Percentiles rank a stretch among this genome's conserved stretches.
phyloP scores from a whole-genome alignment of 2,329 filamentous ascomycete genomes.

The Neofusicoccum laricinum region DNA sequence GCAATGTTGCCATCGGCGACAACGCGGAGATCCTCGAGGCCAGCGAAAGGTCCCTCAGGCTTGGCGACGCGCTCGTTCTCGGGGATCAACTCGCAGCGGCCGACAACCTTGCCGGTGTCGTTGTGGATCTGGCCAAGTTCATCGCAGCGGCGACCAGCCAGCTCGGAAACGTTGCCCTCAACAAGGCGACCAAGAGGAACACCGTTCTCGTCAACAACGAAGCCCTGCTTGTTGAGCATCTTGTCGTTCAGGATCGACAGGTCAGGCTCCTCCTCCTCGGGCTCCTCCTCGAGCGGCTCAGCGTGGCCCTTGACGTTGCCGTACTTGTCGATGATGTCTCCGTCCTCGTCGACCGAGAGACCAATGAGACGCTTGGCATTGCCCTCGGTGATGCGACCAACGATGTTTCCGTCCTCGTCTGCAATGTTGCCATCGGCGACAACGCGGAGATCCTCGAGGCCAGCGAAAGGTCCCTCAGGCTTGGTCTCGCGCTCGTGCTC shows the following conservation, averaged over 20 bases:
- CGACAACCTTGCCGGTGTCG: conserved; percentile 67
- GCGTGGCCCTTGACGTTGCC: conserved; percentile 62
- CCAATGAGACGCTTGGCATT: conserved; percentile 60
- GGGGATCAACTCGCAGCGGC: conserved; percentile 65
- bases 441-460: conserved; percentile 48
- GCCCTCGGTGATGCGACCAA: conserved; percentile 56
- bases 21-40: conserved; percentile 48
- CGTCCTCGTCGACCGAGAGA: conserved; percentile 60
- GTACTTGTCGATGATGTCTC: conserved; percentile 60
- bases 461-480: conserved; percentile 51
- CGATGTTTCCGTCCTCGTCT: conserved; percentile 50
- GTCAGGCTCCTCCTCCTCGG: conserved; percentile 40
- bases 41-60: conserved; percentile 51
- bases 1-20: conserved; percentile 48
- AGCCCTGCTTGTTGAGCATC: conserved; percentile 50
- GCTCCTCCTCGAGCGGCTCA: conserved; percentile 52
- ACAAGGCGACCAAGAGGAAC: conserved; percentile 58
- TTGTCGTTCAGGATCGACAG: conserved; percentile 47
- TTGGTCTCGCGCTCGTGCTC: conserved; percentile 59
- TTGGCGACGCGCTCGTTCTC: conserved; percentile 59
- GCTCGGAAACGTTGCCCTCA: conserved; percentile 62
- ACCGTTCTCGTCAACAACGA: conserved; percentile 49
- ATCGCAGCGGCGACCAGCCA: conserved; percentile 68
- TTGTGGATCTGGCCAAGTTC: conserved; percentile 69
- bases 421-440: conserved; percentile 48